Base-by-base conservation (phyloP, 805 yeast genomes). In the Cyberlindnera galapagoensis region DNA sequence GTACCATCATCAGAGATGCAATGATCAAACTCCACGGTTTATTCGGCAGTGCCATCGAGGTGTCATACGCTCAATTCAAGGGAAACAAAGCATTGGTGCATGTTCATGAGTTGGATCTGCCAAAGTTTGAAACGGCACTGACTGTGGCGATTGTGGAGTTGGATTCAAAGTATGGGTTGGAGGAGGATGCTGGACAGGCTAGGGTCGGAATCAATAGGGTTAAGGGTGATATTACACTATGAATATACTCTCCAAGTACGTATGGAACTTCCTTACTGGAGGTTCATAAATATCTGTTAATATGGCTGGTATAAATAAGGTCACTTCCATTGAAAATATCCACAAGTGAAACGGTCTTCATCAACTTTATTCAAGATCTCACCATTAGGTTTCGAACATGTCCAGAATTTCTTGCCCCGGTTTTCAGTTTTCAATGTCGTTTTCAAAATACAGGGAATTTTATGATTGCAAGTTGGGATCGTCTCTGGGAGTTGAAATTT, bases 351-450 rank as follows among this genome's bases (percentile, higher is more conserved):
- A 9, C 57, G 60, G 7, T 38, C 20, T 29, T 56, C 49, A 12
- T 47, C 47, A 7, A 37, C 39, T 11, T 24, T 21, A 11, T 21
- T 21, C 21, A 38, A 11, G n/a, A 33, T 23, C 19, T 35, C 34
- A 14, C 63, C 63, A 41, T 51, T 44, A 3, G 63, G 59, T 38
- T 61, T 56, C 0, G 59, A 39, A 46, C 80, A 74, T 15, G 69
- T 60, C 79, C 79, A 74, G 41, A 74, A 74, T 40, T 65, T 69
- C 33, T 56, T 60, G 0, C 79, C 79, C 23, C 58, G 64, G 36
- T 68, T 69, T 17, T 56, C 50, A 4, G 49, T 33, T 1, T 69
- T 66, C 41, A 52, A 62, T 0, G 75, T 71, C 0, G 72, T 63
- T 39, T 67, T 57, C 28, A 74, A 40, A 4, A 63, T 52, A 21